phyloP scores from a whole-genome alignment of 345 rosid species.

The Eucalyptus cloeziana region DNA sequence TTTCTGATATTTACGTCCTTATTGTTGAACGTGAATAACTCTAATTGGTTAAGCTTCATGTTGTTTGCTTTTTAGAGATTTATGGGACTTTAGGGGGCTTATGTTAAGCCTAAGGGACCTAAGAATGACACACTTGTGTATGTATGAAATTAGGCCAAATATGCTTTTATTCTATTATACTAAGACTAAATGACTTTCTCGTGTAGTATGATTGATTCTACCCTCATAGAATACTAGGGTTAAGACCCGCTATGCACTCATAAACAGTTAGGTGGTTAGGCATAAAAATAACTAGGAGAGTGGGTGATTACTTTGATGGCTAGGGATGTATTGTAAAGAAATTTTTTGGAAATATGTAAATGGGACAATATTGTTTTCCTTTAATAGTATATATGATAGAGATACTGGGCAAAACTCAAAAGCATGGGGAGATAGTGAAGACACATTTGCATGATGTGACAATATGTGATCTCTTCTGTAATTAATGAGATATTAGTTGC shows the following conservation, averaged over 20 bases:
- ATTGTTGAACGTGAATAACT: not conserved
- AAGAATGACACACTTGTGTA: not conserved
- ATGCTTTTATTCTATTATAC: not conserved
- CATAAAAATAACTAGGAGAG: not conserved
- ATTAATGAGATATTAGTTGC: not conserved
- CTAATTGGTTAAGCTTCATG: not conserved
- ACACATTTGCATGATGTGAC: not conserved
- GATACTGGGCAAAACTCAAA: not conserved
- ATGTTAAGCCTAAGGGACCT: not conserved
- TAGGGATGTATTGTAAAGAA: not conserved
- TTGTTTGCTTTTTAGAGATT: not conserved
- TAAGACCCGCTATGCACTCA: not conserved
- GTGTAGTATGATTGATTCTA: not conserved
- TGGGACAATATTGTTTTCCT: not conserved
- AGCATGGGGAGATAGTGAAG: not conserved
- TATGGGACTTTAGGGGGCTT: not conserved
- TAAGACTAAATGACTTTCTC: not conserved
- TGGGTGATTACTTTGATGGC: not conserved
- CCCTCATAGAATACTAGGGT: not conserved
- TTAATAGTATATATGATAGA: not conserved
- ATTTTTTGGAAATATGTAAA: not conserved
- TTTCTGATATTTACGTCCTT: not conserved
- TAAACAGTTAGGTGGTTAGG: not conserved
- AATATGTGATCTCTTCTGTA: not conserved
- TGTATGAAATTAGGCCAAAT: not conserved